These are phyloP conservation scores for Colletotrichum noveboracense DNA, from an alignment of 2,329 filamentous ascomycete genomes.

Conservation along the genomic window DNA sequence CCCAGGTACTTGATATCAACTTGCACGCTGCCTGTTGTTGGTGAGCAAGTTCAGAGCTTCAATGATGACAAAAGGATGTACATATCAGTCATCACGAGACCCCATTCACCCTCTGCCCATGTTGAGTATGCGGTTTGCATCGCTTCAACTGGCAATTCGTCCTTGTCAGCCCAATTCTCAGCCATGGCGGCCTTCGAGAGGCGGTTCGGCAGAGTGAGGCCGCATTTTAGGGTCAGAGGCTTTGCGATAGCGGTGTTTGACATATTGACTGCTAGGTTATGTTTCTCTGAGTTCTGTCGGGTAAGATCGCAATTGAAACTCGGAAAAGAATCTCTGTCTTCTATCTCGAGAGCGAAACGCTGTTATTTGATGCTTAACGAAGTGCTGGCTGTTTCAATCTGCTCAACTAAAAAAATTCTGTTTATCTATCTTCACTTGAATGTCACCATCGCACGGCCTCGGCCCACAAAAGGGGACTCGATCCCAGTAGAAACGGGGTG, in stretches of 20 bases:
- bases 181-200: conserved; percentile 58
- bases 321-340: too few relatives aligned
- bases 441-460: not conserved
- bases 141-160: conserved; percentile 47
- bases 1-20: conserved; percentile 45
- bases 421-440: not conserved
- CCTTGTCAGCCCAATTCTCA: conserved; percentile 44
- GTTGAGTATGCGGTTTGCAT: conserved; percentile 51
- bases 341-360: not conserved
- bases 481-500: not conserved
- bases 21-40: conserved; percentile 45
- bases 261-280: not conserved
- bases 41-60: not conserved
- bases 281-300: not conserved
- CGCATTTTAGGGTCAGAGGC: conserved; percentile 57
- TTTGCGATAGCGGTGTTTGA: not conserved
- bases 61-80: not conserved
- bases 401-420: not conserved
- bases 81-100: conserved; percentile 52
- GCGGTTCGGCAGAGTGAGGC: conserved; percentile 60
- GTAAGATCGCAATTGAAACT: not conserved
- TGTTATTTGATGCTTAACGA: not conserved
- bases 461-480: not conserved
- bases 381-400: not conserved
- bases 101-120: conserved; percentile 62